These are phyloP conservation scores for Boeremia exigua DNA, from an alignment of 2,329 filamentous ascomycete genomes.

Conservation along the genomic window DNA sequence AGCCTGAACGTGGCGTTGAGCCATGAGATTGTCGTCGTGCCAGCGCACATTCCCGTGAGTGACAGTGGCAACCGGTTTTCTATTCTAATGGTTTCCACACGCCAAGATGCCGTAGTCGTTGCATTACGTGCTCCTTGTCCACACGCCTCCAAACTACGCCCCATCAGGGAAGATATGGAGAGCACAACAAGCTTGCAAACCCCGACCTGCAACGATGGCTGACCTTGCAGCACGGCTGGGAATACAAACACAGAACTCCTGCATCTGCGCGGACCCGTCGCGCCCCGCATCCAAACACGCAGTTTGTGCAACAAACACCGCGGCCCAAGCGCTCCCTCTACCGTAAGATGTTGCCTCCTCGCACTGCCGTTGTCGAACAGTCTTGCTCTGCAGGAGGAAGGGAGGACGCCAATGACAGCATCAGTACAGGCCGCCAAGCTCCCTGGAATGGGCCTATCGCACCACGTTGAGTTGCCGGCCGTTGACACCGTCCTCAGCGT, in stretches of 20 bases:
- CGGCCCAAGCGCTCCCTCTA: conserved; percentile 13
- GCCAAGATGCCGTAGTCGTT: not conserved
- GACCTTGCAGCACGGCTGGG: conserved; percentile 29
- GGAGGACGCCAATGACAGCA: conserved; percentile 20
- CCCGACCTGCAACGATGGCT: conserved; percentile 15
- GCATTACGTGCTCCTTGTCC: conserved; percentile 1
- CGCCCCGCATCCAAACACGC: conserved; percentile 31
- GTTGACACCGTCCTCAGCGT: conserved; percentile 9
- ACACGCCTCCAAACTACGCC: conserved; percentile 2
- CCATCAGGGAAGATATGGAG: conserved; percentile 12
- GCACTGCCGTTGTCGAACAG: conserved; percentile 16
- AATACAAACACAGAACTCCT: conserved; percentile 22
- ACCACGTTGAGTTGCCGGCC: conserved; percentile 11
- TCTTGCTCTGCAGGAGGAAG: conserved; percentile 20
- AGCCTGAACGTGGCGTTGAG: conserved; percentile 1
- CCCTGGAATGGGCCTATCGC: conserved; percentile 30
- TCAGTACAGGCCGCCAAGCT: conserved; percentile 22
- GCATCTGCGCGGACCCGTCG: conserved; percentile 22
- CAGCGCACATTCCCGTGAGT: not conserved
- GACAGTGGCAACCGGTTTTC: no score
- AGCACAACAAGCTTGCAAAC: conserved; percentile 13
- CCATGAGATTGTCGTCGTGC: not conserved
- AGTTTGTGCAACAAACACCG: conserved; percentile 24
- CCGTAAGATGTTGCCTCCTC: conserved; percentile 8
- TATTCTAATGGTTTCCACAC: not conserved